These are phyloP conservation scores for Flaveria trinervia DNA, from an alignment of 129 eudicot species.

Conservation along the genomic window DNA sequence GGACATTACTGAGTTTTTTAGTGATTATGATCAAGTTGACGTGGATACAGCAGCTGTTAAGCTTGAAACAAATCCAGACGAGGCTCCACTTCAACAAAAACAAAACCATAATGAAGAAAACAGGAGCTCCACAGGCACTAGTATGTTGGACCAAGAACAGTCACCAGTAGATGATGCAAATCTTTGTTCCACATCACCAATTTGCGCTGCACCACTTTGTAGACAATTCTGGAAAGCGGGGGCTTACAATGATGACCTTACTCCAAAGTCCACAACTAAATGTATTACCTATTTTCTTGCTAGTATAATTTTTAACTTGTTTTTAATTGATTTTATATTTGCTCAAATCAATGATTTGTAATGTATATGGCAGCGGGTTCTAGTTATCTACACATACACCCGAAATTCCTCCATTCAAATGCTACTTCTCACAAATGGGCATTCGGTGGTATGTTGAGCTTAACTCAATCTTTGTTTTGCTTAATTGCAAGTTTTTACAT, in stretches of 20 bases:
- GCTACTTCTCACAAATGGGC: slow-evolving; percentile 85
- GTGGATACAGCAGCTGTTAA: slow-evolving; percentile 38
- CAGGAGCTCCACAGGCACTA: slow-evolving; percentile 45
- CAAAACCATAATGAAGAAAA: slow-evolving; percentile 41
- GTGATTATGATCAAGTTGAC: slow-evolving; percentile 42
- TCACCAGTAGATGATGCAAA: slow-evolving; percentile 57
- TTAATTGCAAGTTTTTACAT: slow-evolving; percentile 12
- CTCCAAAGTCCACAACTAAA: slow-evolving; percentile 47
- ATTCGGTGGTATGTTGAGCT: slow-evolving; percentile 59
- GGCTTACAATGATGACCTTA: slow-evolving; percentile 54
- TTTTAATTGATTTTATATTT: neutral
- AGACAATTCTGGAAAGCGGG: slow-evolving; percentile 98
- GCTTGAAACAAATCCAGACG: slow-evolving; percentile 35
- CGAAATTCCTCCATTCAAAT: slow-evolving; percentile 68
- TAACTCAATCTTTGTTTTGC: neutral
- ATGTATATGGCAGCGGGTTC: slow-evolving; percentile 45
- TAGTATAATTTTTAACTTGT: neutral
- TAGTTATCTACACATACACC: slow-evolving; percentile 59
- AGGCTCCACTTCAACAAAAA: slow-evolving; percentile 23
- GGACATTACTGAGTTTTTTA: slow-evolving; percentile 39
- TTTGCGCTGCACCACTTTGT: slow-evolving; percentile 79
- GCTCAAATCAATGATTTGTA: slow-evolving; percentile 12
- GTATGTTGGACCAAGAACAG: slow-evolving; percentile 47
- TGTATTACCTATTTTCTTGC: slow-evolving; percentile 40
- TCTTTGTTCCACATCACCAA: slow-evolving; percentile 58